These are phyloP conservation scores for Salvia hispanica DNA, from an alignment of 257 asterid species.

Conservation along the genomic window DNA sequence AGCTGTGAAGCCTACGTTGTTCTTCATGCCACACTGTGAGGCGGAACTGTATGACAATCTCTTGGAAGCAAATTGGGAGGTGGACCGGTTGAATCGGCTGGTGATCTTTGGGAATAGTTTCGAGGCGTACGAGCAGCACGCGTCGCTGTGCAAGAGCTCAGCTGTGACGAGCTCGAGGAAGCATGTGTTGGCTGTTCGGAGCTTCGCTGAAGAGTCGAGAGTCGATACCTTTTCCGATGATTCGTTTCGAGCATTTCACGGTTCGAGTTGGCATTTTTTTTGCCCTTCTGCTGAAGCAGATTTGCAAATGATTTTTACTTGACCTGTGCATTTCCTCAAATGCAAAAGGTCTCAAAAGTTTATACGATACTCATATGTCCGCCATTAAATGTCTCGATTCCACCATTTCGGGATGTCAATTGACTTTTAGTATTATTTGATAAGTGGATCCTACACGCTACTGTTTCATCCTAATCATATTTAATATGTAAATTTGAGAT, in stretches of 20 bases:
- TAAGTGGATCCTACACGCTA: too few species aligned
- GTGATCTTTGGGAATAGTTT: slow-evolving; percentile 77
- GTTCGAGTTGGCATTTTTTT: slow-evolving; percentile 82
- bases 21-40: slow-evolving; percentile 96
- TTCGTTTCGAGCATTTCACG: slow-evolving; percentile 58
- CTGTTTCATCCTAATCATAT: too few species aligned
- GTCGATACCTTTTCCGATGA: slow-evolving; percentile 47
- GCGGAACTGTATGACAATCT: slow-evolving; percentile 74
- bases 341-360: too few species aligned
- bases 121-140: slow-evolving; percentile 50
- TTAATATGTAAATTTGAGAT: too few species aligned
- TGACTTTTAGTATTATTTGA: too few species aligned
- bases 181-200: slow-evolving; percentile 53
- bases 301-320: slow-evolving; percentile 23
- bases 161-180: slow-evolving; percentile 39
- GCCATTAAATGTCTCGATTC: too few species aligned
- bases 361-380: too few species aligned
- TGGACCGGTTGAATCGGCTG: slow-evolving; percentile 41
- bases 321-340: not conserved
- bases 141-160: slow-evolving; percentile 37
- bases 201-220: slow-evolving; percentile 50
- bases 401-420: too few species aligned
- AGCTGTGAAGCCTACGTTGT: slow-evolving; percentile 60
- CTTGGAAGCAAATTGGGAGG: slow-evolving; percentile 67
- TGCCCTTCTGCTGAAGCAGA: slow-evolving; percentile 34